Base-by-base conservation (phyloP, 1,139 yeast genomes). In the Kurtzmaniella quercitrusa region DNA sequence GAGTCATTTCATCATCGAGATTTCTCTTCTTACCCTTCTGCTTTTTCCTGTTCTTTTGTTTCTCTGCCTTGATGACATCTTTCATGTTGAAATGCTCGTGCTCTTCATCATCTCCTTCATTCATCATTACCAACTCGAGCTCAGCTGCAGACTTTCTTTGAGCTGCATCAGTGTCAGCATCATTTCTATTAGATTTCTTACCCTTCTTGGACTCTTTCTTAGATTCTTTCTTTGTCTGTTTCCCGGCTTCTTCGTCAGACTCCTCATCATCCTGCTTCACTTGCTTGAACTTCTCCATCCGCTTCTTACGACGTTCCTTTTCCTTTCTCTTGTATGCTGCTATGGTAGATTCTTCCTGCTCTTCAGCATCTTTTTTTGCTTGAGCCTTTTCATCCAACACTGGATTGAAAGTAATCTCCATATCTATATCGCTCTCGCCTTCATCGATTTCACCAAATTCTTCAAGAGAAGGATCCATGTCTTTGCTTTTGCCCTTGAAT, bases 321-420 rank as follows among this genome's bases (percentile, higher is more conserved):
- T 91, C 96, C 64, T 90, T 93, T 52, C 95, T 78, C 63, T 79
- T 85, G 58, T 90, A 80, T 54, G 84, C 87, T 37, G 86, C 94
- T 42, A 94, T 80, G 0, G 97, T 83, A 12, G 84, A 73, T 58
- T 89, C 91, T 44, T 85, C 93, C 34, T 72, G 70, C 7, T 66
- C 71, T 15, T 59, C 70, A 40, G 66, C 70, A 18, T 43, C 57
- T 49, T 41, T 57, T 59, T 42, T 57, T 23, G 53, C 59, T 7
- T 51, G 62, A 36, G 62, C 60, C 3, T 57, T 64, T n/a, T 73
- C 85, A 38, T 75, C 78, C 42, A 89, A 66, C 5, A 91, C 97
- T 2, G 98, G 97, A 36, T 91, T 89, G 63, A 94, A 94, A 0
- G 98, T 90, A 53, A 94, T 87, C 60, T 93, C 98, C 90, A 93